Evolutionary conservation across 352 stramenopile species (phyloP), one percentile per base, ranked within the genome.

Genomic region (Phytophthora aleatoria): DNA sequence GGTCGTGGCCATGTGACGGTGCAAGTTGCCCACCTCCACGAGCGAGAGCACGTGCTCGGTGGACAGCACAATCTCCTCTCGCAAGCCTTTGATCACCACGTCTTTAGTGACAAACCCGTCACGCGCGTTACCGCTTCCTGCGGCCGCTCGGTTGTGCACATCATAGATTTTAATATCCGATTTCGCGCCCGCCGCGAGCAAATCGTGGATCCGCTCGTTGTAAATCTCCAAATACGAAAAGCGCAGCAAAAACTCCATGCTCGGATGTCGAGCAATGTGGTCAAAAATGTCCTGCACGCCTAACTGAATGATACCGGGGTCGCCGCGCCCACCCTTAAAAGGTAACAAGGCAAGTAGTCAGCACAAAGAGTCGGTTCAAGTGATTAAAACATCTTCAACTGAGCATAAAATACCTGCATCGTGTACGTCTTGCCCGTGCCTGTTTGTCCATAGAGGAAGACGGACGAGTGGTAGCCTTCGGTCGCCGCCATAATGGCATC

Each of bases 141-240:
- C 50, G 42, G 68, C 50, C 68, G 70, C 57, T 60, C 77, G 79
- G 36, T 80, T 82, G 52, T 76, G 74, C 33, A 87, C 80, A 57
- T 91, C 88, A 41, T 83, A 89, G 57, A 90, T 89, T 57, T 91
- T 94, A 60, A 89, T 86, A 31, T 92, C 81, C 11, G 78, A 80
- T 57, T 81, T 82, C 35, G 73, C 74, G 1, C 82, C 82, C 0
- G 75, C 73, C 3, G 84, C 85, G 8, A 99, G 77, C n/a, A 99
- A 74, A 72, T 99, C 97, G 66, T 97, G 98, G 20, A 99, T 90
- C 36, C 97, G 82, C 58, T 99, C 97, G 67, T 99, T 99, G 84
- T 99, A 99, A 64, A 99, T 98, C 76, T 99, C 96, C 24, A 99
- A 78, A 72, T 98, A 99, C 55, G 91, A 98, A 74, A 99, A 88